These are phyloP conservation scores for Ceratocystis albifundus DNA, from an alignment of 2,329 filamentous ascomycete genomes.

Conservation along the genomic window DNA sequence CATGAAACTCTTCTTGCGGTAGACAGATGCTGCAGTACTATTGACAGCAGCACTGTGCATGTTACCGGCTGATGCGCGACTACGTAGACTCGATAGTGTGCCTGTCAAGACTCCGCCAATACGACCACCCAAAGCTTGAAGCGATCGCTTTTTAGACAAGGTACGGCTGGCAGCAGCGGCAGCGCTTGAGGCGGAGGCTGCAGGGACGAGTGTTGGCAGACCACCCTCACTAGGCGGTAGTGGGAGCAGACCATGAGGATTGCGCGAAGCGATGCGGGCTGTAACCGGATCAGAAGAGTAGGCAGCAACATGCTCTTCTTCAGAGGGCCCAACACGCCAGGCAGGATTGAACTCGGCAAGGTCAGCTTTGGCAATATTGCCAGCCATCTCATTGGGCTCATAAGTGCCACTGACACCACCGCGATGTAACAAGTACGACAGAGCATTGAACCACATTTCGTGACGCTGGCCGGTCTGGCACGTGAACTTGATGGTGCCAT, in stretches of 20 bases:
- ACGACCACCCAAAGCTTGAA: slow-evolving; percentile 46
- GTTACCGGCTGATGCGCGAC: slow-evolving; percentile 32
- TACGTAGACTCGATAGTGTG: slow-evolving; percentile 44
- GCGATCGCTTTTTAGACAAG: slow-evolving; percentile 28
- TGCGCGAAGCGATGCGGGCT: slow-evolving; percentile 16
- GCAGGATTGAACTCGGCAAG: slow-evolving; percentile 73
- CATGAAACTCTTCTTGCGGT: slow-evolving; percentile 22
- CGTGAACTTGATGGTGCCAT: slow-evolving; percentile 83
- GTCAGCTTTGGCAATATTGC: slow-evolving; percentile 49
- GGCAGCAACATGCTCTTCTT: slow-evolving; percentile 20
- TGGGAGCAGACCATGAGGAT: slow-evolving; percentile 29
- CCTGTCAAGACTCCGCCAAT: slow-evolving; percentile 41
- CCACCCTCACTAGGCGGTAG: slow-evolving; percentile 39
- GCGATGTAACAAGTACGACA: slow-evolving; percentile 81
- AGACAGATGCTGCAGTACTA: neutral
- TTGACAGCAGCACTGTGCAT: slow-evolving; percentile 6
- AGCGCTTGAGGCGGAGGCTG: slow-evolving; percentile 26
- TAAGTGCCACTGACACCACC: slow-evolving; percentile 48
- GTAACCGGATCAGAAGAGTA: slow-evolving; percentile 17
- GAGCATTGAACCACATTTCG: slow-evolving; percentile 96
- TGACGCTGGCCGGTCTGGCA: slow-evolving; percentile 87
- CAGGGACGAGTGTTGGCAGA: slow-evolving; percentile 4
- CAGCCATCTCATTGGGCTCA: slow-evolving; percentile 46
- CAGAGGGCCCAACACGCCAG: slow-evolving; percentile 25
- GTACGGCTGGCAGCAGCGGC: slow-evolving; percentile 28